These are phyloP conservation scores for Talaromyces sp. DNA, from an alignment of 2,329 filamentous ascomycete species.

Conservation along the genomic window DNA sequence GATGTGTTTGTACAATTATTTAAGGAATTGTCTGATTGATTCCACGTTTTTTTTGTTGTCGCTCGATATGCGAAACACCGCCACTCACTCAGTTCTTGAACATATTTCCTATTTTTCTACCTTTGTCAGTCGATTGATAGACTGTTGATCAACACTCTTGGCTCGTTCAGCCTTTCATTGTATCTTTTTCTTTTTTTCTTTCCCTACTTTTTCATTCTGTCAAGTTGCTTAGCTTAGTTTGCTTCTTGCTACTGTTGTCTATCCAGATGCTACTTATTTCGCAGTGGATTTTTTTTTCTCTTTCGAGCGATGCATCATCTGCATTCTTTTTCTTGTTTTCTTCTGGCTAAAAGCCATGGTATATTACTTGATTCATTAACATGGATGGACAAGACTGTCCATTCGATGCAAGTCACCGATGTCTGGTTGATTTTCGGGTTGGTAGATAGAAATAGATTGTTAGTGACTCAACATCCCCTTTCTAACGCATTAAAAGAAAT, in stretches of 20 bases:
- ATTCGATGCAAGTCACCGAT: not conserved
- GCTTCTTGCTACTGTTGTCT: not conserved
- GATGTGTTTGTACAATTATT: not conserved
- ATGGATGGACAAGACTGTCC: not conserved
- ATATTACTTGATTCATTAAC: not conserved
- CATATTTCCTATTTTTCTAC: constrained; percentile 4
- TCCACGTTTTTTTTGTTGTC: not conserved
- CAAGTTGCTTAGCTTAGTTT: not conserved
- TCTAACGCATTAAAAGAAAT: too few relatives aligned
- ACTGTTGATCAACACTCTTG: not conserved
- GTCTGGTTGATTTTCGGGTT: not conserved
- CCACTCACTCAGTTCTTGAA: constrained; percentile 4
- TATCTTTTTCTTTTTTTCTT: not conserved
- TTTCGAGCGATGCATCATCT: not conserved
- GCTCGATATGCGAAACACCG: not conserved
- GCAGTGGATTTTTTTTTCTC: not conserved
- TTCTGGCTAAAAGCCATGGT: not conserved
- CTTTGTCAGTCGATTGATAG: not conserved
- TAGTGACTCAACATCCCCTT: too few relatives aligned
- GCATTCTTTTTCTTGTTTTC: not conserved
- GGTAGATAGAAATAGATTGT: not conserved
- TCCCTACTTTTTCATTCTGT: not conserved
- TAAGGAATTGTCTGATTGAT: not conserved
- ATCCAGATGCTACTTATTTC: not conserved
- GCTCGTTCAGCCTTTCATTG: constrained; percentile 1